Evolutionary conservation across 192 early-diverging fungal genomes (phyloP).

Genomic region (Jimgerdemannia flammicorona): DNA sequence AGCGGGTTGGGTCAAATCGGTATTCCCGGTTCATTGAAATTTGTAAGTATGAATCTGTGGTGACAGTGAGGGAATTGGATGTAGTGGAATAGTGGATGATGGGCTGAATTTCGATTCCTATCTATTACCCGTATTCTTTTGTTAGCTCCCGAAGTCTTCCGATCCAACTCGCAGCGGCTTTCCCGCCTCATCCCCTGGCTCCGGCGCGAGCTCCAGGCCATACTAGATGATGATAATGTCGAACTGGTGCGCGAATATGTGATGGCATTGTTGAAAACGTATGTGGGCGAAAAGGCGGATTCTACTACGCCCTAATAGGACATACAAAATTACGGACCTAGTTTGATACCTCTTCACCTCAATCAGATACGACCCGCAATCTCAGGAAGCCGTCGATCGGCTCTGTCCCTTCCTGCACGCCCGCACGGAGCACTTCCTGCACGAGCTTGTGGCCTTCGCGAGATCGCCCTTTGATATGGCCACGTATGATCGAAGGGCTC

Average conservation of each 20-base stretch:
- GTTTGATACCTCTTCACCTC: not conserved
- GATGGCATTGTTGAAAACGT: conserved; percentile 16
- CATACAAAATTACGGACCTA: not conserved
- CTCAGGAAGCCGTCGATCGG: conserved; percentile 20
- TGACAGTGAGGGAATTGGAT: not conserved
- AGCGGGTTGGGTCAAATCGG: conserved; percentile 24
- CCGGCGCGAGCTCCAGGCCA: conserved; percentile 21
- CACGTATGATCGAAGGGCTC: conserved; percentile 19
- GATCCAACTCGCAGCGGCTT: conserved; percentile 16
- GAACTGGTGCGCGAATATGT: conserved; percentile 30
- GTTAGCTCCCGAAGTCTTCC: conserved; percentile 18
- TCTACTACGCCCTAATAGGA: not conserved
- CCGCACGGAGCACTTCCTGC: conserved; percentile 25
- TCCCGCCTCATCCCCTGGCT: conserved; percentile 27
- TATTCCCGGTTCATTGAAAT: conserved; percentile 24
- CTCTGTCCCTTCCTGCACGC: conserved; percentile 22
- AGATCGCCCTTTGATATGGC: conserved; percentile 25
- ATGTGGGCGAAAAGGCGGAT: not conserved
- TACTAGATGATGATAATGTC: conserved; percentile 8
- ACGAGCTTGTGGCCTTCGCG: conserved; percentile 26
- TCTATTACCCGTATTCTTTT: not conserved
- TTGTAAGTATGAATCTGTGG: not conserved
- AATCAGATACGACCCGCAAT: conserved; percentile 18
- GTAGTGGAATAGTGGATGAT: no score
- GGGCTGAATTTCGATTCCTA: not conserved